Percentiles rank a stretch among this genome's conserved stretches.
These are phyloP conservation scores for Biscutella auriculata DNA, from an alignment of 441 rosid genomes.

Conservation along the genomic window DNA sequence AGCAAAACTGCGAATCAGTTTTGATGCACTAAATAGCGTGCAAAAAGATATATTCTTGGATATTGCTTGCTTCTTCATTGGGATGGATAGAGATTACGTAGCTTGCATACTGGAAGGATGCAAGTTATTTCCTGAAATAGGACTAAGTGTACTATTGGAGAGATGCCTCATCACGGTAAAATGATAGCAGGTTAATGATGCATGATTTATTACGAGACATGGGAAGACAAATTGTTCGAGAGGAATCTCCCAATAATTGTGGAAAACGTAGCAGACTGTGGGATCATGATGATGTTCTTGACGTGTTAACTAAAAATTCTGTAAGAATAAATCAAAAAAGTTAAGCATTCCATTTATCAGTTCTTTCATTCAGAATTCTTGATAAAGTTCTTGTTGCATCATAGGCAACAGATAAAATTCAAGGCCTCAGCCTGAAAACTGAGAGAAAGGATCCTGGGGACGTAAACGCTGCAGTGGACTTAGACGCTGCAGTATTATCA, in stretches of 20 bases:
- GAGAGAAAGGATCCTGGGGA: too few species aligned
- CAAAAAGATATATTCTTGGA: conserved; percentile 22
- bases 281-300: background rate
- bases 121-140: background rate
- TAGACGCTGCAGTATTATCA: background rate
- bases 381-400: conserved; percentile 4
- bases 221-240: conserved; percentile 5
- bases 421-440: conserved; percentile 14
- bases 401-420: conserved; percentile 22
- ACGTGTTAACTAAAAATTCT: background rate
- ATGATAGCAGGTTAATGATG: conserved; percentile 2
- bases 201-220: conserved; percentile 19
- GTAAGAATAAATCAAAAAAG: conserved; percentile 1
- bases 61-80: conserved; percentile 26
- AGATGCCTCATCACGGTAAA: conserved; percentile 7
- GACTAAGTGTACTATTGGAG: conserved; percentile 1
- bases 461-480: background rate
- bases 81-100: conserved; percentile 4
- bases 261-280: conserved; percentile 14
- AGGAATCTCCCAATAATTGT: background rate
- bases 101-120: conserved; percentile 17
- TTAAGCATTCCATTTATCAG: too few species aligned
- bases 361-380: background rate
- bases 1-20: conserved; percentile 17
- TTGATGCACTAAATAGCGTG: background rate